Conservation (phyloP, 306 rosid species). For the Argentina anserina region DNA sequence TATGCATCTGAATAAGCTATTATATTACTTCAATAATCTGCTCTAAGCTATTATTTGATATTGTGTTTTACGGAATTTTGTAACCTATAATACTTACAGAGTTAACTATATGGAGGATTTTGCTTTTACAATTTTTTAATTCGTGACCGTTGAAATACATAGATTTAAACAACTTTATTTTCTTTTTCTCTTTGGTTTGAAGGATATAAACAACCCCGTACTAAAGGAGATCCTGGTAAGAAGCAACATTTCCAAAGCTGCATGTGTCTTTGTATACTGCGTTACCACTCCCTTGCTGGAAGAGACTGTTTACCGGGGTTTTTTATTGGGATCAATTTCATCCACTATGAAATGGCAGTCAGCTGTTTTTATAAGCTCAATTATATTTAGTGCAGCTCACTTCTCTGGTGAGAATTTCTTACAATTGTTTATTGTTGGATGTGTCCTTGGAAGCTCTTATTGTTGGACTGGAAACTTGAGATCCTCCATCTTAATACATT, state of each 20-base stretch:
- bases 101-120: too few relatives aligned
- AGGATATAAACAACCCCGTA: constrained; percentile 55
- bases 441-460: constrained; percentile 67
- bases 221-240: constrained; percentile 57
- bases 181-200: constrained; percentile 14
- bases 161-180: too few relatives aligned
- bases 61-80: background rate
- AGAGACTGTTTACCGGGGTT: constrained; percentile 76
- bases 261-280: constrained; percentile 56
- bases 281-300: constrained; percentile 65
- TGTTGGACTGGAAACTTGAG: constrained; percentile 72
- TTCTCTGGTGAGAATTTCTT: constrained; percentile 63
- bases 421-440: constrained; percentile 70
- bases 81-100: background rate
- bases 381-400: constrained; percentile 67
- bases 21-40: background rate
- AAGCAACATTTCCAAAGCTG: constrained; percentile 49
- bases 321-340: constrained; percentile 58
- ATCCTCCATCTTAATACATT: constrained; percentile 62
- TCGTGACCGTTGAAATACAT: too few relatives aligned
- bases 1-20: background rate
- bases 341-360: constrained; percentile 66
- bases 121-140: too few relatives aligned
- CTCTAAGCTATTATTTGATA: background rate
- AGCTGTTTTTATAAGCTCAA: constrained; percentile 62